Conservation (phyloP, 768 basidiomycete species). For the Lactarius pseudohatsudake region DNA sequence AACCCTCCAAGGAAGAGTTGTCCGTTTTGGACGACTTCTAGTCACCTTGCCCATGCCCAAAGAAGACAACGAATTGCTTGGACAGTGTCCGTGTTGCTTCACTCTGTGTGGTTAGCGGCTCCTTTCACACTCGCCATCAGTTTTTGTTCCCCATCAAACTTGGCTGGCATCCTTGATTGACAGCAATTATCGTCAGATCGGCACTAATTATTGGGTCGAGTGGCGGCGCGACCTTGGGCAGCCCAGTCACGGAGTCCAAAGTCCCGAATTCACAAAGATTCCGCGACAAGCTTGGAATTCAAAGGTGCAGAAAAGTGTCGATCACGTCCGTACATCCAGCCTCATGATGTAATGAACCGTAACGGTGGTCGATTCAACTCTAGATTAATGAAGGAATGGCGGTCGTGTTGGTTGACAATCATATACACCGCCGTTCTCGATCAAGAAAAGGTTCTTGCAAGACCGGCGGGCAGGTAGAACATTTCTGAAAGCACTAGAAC, state of each 20-base stretch:
- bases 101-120: background rate
- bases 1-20: constrained; percentile 1
- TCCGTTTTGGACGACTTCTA: constrained; percentile 15
- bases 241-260: background rate
- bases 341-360: constrained; percentile 19
- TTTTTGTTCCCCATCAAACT: background rate
- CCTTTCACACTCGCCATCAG: background rate
- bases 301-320: constrained; percentile 9
- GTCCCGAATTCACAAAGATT: constrained; percentile 1
- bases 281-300: constrained; percentile 14
- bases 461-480: background rate
- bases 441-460: background rate
- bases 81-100: constrained; percentile 3
- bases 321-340: constrained; percentile 12
- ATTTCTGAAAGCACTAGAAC: constrained; percentile 2
- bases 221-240: background rate
- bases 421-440: background rate
- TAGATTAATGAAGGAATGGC: background rate
- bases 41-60: constrained; percentile 10
- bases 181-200: background rate
- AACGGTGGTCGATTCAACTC: background rate
- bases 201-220: background rate
- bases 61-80: constrained; percentile 15
- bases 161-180: background rate
- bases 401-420: background rate